phyloP scores from a whole-genome alignment of 352 stramenopile species.

The Globisporangium viniferum region DNA sequence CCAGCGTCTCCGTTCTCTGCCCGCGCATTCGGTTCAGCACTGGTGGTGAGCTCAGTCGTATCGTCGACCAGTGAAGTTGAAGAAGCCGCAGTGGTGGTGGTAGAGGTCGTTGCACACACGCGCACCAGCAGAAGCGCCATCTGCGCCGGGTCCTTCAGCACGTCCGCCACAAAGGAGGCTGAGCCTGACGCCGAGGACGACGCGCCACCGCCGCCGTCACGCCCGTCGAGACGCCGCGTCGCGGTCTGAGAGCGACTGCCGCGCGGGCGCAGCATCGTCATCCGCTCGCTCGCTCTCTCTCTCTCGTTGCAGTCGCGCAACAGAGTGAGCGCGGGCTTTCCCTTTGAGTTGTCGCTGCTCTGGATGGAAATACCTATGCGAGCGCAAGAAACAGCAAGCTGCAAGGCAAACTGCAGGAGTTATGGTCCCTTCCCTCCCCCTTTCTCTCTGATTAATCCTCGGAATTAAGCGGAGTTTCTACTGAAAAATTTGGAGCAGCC shows the following conservation, averaged over 20 bases:
- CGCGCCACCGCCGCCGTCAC: neutral
- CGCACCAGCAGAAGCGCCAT: constrained; percentile 46
- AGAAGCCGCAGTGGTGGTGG: constrained; percentile 13
- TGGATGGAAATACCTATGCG: neutral
- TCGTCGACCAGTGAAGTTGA: neutral
- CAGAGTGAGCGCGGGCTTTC: neutral
- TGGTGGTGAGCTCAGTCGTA: neutral
- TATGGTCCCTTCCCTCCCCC: constrained; percentile 5
- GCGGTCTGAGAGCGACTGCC: constrained; percentile 1
- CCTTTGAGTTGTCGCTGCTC: neutral
- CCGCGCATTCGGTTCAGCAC: constrained; percentile 12
- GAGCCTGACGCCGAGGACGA: neutral
- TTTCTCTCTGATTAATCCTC: constrained; percentile 15
- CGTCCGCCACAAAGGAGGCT: constrained; percentile 8
- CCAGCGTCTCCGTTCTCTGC: neutral
- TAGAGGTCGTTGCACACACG: constrained; percentile 19
- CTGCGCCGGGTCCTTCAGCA: constrained; percentile 38
- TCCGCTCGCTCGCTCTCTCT: neutral
- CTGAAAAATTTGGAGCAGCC: neutral
- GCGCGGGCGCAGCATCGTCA: neutral
- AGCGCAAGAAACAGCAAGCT: neutral
- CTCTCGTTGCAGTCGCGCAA: neutral
- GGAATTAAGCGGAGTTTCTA: constrained; percentile 5
- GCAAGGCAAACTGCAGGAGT: neutral
- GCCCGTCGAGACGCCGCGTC: neutral